Base-by-base conservation (phyloP, 257 asterid genomes). In the Solanum clarkiae region DNA sequence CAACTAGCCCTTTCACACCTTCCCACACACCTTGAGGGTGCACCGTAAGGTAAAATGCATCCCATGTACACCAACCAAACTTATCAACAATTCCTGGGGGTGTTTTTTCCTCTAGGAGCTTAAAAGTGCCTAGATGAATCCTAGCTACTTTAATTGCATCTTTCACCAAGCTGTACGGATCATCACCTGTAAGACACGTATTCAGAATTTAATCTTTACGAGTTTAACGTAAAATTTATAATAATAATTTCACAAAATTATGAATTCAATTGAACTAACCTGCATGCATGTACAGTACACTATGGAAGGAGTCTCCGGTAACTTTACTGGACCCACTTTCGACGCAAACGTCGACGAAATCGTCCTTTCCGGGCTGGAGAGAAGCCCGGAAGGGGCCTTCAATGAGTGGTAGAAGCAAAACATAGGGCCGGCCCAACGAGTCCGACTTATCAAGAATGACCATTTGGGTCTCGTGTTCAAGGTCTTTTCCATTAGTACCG, bases 31-130 rank as follows among this genome's bases (percentile, higher is more conserved):
- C 99, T n/a, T 89, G 88, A n/a, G 99, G 98, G 14, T 94, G 98
- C 16, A 96, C 99, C 11, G 85, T 94, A 12, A 96, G 91, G 92
- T 96, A 96, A 84, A 96, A 96, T 3, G 99, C 98, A 72, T 96
- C 99, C 99, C 99, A 96, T 16, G 99, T 96, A 91, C 99, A 96
- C 99, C 99, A 96, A 71, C 99, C 99, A 83, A 96, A 96, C 59
- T 96, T 96, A 86, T 96, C 98, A n/a, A 96, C 94, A 54, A 96
- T 91, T 2, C 96, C 98, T 5, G 99, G 99, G 0, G 98, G 96
- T 2, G 98, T 92, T 82, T 96, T 96, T 89, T 96, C 99, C 86
- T 94, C 98, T 36, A 94, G 72, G 8, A 96, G 91, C 83, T 86
- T 89, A 87, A 95, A 93, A 3, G 98, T 91, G 22, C 95, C 98